Evolutionary conservation across 352 stramenopile species (phyloP).

Genomic region (Globisporangium paddicum): DNA sequence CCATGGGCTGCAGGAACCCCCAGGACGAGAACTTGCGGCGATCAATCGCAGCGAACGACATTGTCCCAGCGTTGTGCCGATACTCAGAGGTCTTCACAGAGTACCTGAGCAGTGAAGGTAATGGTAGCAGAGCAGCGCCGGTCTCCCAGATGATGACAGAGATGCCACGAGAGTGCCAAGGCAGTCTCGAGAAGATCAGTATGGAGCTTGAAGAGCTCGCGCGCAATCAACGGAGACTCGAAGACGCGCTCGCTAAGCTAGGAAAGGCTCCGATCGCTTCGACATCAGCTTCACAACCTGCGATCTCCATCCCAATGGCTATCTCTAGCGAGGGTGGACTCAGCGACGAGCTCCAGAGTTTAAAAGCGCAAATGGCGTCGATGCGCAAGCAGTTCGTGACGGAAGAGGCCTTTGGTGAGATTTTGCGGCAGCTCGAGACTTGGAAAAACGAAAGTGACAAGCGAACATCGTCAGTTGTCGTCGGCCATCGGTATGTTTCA

Average conservation of each 20-base stretch:
- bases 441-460: constrained; percentile 28
- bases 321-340: too few species aligned
- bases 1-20: constrained; percentile 29
- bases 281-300: not conserved
- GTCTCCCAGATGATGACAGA: constrained; percentile 19
- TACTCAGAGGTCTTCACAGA: constrained; percentile 64
- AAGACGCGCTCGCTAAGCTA: constrained; percentile 21
- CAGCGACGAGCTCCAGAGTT: constrained; percentile 28
- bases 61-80: constrained; percentile 29
- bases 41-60: constrained; percentile 27
- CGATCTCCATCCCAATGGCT: too few species aligned
- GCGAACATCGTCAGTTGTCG: constrained; percentile 15
- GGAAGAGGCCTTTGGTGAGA: constrained; percentile 32
- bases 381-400: constrained; percentile 50
- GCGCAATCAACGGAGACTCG: constrained; percentile 36
- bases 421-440: constrained; percentile 33
- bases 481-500: constrained; percentile 26
- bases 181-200: constrained; percentile 10
- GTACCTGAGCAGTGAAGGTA: constrained; percentile 26
- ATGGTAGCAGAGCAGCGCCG: constrained; percentile 18
- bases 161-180: constrained; percentile 4
- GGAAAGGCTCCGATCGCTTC: constrained; percentile 1
- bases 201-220: constrained; percentile 36
- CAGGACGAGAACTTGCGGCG: constrained; percentile 29
- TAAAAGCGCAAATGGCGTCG: constrained; percentile 30